These are phyloP conservation scores for Periconia sp. DNA, from an alignment of 2,329 filamentous ascomycete genomes.

Conservation along the genomic window DNA sequence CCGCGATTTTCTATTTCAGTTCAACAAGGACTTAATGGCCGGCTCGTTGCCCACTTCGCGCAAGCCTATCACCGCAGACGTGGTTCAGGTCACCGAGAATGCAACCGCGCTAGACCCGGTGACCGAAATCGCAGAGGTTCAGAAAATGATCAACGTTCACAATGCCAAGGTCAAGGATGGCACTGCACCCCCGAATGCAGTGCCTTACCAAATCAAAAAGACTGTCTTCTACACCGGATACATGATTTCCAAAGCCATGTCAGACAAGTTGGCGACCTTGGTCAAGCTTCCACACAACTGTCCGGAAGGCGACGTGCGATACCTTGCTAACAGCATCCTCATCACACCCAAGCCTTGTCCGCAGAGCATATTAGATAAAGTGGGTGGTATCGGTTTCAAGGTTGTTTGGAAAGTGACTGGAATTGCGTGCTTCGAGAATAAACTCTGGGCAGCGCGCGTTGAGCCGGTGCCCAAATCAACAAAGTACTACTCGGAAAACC, in stretches of 20 bases:
- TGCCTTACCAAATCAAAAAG: slow-evolving; percentile 73
- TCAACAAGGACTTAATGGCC: slow-evolving; percentile 65
- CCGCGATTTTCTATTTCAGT: slow-evolving; percentile 76
- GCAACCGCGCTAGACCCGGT: slow-evolving; percentile 75
- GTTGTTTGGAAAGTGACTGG: slow-evolving; percentile 83
- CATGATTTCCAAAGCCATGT: slow-evolving; percentile 72
- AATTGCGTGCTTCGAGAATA: slow-evolving; percentile 73
- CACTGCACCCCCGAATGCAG: slow-evolving; percentile 48
- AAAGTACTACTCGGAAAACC: slow-evolving; percentile 75
- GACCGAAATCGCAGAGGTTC: slow-evolving; percentile 78
- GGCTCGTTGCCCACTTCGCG: slow-evolving; percentile 52
- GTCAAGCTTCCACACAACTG: slow-evolving; percentile 63
- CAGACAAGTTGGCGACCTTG: slow-evolving; percentile 71
- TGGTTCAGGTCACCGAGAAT: slow-evolving; percentile 81
- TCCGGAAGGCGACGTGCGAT: slow-evolving; percentile 71
- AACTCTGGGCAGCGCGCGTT: slow-evolving; percentile 83
- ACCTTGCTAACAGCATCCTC: slow-evolving; percentile 86
- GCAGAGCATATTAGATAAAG: slow-evolving; percentile 72
- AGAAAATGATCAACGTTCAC: slow-evolving; percentile 86
- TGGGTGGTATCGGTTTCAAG: slow-evolving; percentile 83
- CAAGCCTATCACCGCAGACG: slow-evolving; percentile 71
- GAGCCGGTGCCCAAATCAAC: slow-evolving; percentile 67
- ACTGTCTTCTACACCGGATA: slow-evolving; percentile 92
- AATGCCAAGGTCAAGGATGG: slow-evolving; percentile 62
- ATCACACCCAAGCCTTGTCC: slow-evolving; percentile 80